Evolutionary conservation across 371 early-diverging fungal species (phyloP).

Genomic region (Lichtheimia ramosa): DNA sequence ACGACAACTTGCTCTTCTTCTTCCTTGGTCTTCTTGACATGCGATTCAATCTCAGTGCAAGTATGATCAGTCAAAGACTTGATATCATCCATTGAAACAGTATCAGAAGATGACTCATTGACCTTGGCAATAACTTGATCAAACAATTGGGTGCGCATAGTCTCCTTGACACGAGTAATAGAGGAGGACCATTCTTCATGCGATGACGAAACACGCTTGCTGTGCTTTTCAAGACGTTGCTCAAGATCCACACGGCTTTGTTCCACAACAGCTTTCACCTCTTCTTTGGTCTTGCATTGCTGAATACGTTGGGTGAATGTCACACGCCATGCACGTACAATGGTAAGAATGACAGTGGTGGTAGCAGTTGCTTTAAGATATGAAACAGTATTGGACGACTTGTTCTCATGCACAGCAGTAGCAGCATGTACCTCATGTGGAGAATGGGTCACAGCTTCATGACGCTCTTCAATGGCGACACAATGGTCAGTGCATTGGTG

Average conservation of each 20-base stretch:
- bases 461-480: neutral
- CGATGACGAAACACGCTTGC: constrained; percentile 25
- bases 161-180: constrained; percentile 34
- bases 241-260: constrained; percentile 32
- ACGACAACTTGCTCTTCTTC: neutral
- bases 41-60: constrained; percentile 25
- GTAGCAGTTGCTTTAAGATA: constrained; percentile 2
- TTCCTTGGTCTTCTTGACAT: constrained; percentile 20
- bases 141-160: constrained; percentile 34
- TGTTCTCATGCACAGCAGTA: neutral
- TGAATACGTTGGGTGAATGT: constrained; percentile 30
- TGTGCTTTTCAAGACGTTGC: constrained; percentile 32
- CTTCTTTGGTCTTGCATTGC: constrained; percentile 30
- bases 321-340: constrained; percentile 40
- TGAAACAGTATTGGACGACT: neutral
- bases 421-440: neutral
- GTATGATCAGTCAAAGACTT: constrained; percentile 16
- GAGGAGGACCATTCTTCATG: constrained; percentile 33
- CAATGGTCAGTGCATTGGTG: constrained; percentile 7
- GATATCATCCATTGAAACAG: constrained; percentile 16
- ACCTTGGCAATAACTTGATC: constrained; percentile 28
- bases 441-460: neutral
- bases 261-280: constrained; percentile 23
- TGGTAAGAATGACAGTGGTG: constrained; percentile 27
- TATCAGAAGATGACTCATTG: constrained; percentile 8